Conservation (phyloP, 2,329 filamentous ascomycete genomes). For the Paracoccidioides brasiliensis region DNA sequence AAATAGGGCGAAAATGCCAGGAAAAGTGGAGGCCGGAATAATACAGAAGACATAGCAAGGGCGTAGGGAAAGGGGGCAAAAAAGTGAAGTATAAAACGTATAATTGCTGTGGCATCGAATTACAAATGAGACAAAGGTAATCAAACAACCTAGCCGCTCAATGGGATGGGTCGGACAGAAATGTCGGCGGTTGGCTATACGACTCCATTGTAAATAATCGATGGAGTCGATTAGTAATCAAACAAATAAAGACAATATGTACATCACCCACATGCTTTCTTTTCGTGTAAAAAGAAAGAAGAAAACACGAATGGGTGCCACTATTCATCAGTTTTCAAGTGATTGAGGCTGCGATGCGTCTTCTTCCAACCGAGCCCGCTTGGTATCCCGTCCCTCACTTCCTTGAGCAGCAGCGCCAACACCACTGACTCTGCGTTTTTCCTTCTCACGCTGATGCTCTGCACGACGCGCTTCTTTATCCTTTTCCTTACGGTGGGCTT, state of each 20-base stretch:
- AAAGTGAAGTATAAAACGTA: too few species aligned
- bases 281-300: neutral
- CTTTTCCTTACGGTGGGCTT: conserved; percentile 81
- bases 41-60: too few species aligned
- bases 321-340: neutral
- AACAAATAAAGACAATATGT: neutral
- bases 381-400: conserved; percentile 28
- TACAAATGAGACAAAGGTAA: too few species aligned
- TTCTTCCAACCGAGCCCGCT: conserved; percentile 24
- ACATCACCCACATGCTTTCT: neutral
- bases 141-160: too few species aligned
- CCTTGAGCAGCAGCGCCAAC: conserved; percentile 17
- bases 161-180: too few species aligned
- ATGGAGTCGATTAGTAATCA: neutral
- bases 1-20: neutral
- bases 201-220: neutral
- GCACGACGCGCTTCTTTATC: conserved; percentile 43
- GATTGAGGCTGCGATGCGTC: conserved; percentile 5
- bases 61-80: too few species aligned
- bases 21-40: too few species aligned
- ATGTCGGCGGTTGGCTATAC: too few species aligned
- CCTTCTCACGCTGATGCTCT: conserved; percentile 32
- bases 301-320: neutral
- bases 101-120: too few species aligned
- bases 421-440: conserved; percentile 35